Evolutionary conservation across 2,329 filamentous ascomycete genomes (phyloP).

Genomic region (Fusarium secorum): DNA sequence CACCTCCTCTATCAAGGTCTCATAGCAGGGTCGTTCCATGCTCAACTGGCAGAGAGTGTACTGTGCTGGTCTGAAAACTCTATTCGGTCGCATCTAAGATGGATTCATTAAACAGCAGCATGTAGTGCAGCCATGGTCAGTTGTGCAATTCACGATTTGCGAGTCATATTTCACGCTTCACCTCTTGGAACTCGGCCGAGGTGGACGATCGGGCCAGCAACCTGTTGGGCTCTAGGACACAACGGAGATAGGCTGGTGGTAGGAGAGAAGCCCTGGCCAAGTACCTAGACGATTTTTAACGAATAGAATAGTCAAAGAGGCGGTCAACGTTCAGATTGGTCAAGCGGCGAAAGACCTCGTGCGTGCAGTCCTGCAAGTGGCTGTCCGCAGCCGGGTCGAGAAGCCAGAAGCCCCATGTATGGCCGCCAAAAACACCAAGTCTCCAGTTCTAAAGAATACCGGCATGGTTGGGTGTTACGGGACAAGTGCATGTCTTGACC

Average conservation of each 20-base stretch:
- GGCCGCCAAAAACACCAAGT: conserved; percentile 19
- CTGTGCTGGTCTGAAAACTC: conserved; percentile 33
- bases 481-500: conserved; percentile 17
- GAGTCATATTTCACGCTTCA: conserved; percentile 36
- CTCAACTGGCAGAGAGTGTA: conserved; percentile 24
- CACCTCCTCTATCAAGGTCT: conserved; percentile 33
- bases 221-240: conserved; percentile 20
- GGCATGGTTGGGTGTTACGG: conserved; percentile 22
- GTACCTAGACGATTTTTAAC: conserved; percentile 15
- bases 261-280: conserved; percentile 17
- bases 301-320: conserved; percentile 37
- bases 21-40: conserved; percentile 37
- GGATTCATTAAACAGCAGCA: conserved; percentile 40
- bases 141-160: conserved; percentile 30
- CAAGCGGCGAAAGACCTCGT: conserved; percentile 24
- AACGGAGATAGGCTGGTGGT: conserved; percentile 19
- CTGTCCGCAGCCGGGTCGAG: conserved; percentile 32
- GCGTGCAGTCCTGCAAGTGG: conserved; percentile 33
- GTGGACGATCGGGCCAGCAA: conserved; percentile 22
- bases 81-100: conserved; percentile 39
- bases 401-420: conserved; percentile 30
- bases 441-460: conserved; percentile 28
- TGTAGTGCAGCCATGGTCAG: conserved; percentile 35
- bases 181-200: conserved; percentile 7
- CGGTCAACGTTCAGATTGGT: conserved; percentile 41